Evolutionary conservation across 441 rosid genomes (phyloP), one percentile per base, ranked within the genome.

Genomic region (Cnidoscolus chayamansa): DNA sequence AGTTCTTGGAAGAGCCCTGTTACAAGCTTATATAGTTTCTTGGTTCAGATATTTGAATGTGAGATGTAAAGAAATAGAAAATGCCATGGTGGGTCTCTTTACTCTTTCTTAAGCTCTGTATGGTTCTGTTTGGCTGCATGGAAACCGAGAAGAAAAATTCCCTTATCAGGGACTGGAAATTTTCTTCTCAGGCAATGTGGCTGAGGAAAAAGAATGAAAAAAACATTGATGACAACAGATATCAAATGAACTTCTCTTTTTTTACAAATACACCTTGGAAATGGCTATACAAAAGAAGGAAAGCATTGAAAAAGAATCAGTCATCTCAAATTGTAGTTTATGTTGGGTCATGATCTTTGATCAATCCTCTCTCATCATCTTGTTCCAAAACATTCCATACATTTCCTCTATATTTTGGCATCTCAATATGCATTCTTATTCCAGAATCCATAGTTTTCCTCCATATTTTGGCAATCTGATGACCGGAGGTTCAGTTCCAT

Each of bases 201-300:
- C 19, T 17, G 19, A 12, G n/a, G 56, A 61, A 62, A 51, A 43
- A 62, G 19, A 17, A 37, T 9, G 3, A 2, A 53, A 56, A 76
- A 74, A 72, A 74, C 78, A 71, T 75, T 72, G 79, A 83, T 78
- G 81, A 79, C 78, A 75, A 69, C 81, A 78, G 25, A 72, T 68
- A 74, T 57, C 74, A 67, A 71, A 71, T 55, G 37, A n/a, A 74
- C 40, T 31, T 25, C 31, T 19, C 47, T 48, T 67, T 72, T 77
- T 85, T 80, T 77, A 80, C 80, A 84, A 76, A 80, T 79, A 57
- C 80, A 78, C 78, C 65, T 66, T 48, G 78, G 50, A 58, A 48
- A 66, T 74, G 77, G 80, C 77, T 76, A 81, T 71, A 72, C 74
- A 67, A 76, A 35, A 4, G 4, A 49, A 4, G 19, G 72, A 66